A percentile compares a stretch with the other conserved stretches of the same genome.
Evolutionary conservation across 257 asterid species (phyloP).

Genomic region (Anisodus tanguticus): DNA sequence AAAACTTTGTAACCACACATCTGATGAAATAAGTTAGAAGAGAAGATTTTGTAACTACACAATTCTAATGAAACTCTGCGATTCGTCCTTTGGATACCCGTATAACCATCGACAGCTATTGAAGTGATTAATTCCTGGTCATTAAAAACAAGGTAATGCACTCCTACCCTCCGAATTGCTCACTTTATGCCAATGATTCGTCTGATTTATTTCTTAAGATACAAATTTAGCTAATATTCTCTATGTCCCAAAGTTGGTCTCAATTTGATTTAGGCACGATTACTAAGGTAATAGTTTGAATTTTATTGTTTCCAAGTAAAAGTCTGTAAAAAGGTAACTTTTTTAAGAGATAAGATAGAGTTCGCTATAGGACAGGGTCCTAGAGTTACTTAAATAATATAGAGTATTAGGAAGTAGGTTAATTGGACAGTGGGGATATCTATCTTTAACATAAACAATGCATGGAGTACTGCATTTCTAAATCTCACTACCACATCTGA

Average conservation of each 20-base stretch:
- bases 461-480: neutral
- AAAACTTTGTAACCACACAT: neutral
- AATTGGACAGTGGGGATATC: neutral
- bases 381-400: neutral
- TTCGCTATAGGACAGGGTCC: neutral
- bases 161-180: neutral
- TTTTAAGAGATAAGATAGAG: neutral
- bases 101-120: no score
- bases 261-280: neutral
- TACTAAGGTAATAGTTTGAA: neutral
- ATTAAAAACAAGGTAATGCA: neutral
- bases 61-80: neutral
- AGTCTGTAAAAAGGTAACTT: neutral
- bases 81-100: no score
- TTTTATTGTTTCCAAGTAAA: neutral
- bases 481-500: neutral
- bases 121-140: neutral
- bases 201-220: neutral
- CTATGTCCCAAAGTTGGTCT: neutral
- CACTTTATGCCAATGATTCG: slow-evolving; percentile 4
- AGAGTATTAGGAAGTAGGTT: slow-evolving; percentile 1
- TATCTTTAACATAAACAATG: neutral
- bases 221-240: neutral
- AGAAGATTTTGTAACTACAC: neutral
- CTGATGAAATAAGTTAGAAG: slow-evolving; percentile 7